Evolutionary conservation across 345 rosid genomes (phyloP), one percentile per base, ranked within the genome.

Genomic region (Arabis hirsuta): DNA sequence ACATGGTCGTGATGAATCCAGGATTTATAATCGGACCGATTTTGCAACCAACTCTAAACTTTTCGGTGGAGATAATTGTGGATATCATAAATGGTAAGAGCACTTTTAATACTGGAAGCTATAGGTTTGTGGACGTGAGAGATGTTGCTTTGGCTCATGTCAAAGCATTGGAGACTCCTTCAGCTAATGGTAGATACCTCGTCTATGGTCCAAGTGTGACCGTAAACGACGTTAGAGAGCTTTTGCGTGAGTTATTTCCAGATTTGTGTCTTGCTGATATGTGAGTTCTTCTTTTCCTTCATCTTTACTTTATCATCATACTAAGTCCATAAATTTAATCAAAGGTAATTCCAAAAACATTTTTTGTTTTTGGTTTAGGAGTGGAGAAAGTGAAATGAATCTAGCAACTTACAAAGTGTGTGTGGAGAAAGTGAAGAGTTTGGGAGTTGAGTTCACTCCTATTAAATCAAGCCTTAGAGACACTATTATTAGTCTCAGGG

Each of bases 1-100:
- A 85, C 43, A 19, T 85, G 81, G 80, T 83, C 4, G 43, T 60
- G 7, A 9, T 85, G 7, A 68, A 76, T 56, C 89, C 85, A 16
- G 89, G 82, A 50, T 2, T 65, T 34, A 72, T 76, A n/a, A 43
- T 80, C 10, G 87, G 87, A 48, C 85, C 84, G 42, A 34, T 74
- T 43, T 63, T 83, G 67, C 85, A 78, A 63, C 83, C 85, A 27
- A 73, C 62, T 12, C 74, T 83, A 27, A 85, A 81, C 39, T 16
- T 29, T 10, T 71, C 80, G 2, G 65, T 54, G 13, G 81, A 71
- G 44, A 12, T 65, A 2, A 48, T 82, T 41, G 36, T 82, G 50
- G 48, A 78, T 32, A 8, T 53, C 24, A 64, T 70, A 22, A 70
- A 78, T 3, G 84, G 83, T 80, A 80, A 52, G 62, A 67, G 60